Conservation (phyloP, 192 early-diverging fungal species). For the Umbelopsis isabellina region DNA sequence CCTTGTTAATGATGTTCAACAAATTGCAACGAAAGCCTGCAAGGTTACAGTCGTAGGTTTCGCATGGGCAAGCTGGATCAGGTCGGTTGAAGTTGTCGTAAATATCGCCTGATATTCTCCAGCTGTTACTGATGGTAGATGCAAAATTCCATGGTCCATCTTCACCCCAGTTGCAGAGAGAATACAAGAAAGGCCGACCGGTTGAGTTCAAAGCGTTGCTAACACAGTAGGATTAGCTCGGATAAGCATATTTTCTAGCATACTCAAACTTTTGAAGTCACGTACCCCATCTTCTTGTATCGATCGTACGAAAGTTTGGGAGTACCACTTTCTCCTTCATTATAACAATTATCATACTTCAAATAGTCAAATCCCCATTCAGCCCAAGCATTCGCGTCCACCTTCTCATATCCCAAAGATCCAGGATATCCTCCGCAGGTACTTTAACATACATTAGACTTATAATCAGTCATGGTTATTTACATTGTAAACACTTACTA, state of each 20-base stretch:
- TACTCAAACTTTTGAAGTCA: not conserved
- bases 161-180: slow-evolving; percentile 56
- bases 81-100: slow-evolving; percentile 28
- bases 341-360: slow-evolving; percentile 65
- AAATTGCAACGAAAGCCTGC: slow-evolving; percentile 34
- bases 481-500: not conserved
- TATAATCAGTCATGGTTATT: not conserved
- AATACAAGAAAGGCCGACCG: slow-evolving; percentile 48
- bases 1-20: slow-evolving; percentile 41
- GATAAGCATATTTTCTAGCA: not conserved
- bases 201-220: slow-evolving; percentile 49
- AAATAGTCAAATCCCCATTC: slow-evolving; percentile 63
- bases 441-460: not conserved
- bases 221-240: not conserved
- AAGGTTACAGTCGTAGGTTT: slow-evolving; percentile 30
- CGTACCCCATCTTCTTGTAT: slow-evolving; percentile 35
- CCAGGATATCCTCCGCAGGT: slow-evolving; percentile 59
- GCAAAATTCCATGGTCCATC: slow-evolving; percentile 49
- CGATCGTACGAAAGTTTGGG: slow-evolving; percentile 33
- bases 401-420: slow-evolving; percentile 45
- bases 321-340: slow-evolving; percentile 46
- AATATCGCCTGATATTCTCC: slow-evolving; percentile 38
- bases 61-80: slow-evolving; percentile 29
- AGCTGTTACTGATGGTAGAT: slow-evolving; percentile 43
- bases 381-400: slow-evolving; percentile 54